Evolutionary conservation across 2,329 filamentous ascomycete genomes (phyloP), one percentile per base, ranked within the genome.

Genomic region (Paramyrothecium sp.): DNA sequence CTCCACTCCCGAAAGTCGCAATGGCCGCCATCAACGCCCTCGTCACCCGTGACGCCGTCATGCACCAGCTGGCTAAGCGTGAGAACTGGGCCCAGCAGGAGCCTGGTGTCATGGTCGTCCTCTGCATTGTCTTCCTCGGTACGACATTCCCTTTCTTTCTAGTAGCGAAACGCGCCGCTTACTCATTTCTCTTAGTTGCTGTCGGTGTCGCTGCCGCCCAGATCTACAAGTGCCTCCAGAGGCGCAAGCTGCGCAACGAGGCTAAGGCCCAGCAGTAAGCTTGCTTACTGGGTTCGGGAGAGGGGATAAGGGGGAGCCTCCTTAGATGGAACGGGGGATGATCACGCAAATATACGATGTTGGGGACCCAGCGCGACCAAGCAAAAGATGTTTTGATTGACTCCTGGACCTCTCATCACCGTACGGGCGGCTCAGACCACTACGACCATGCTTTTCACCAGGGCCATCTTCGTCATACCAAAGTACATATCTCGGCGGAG

Each of bases 21-120:
- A 78, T 78, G 75, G 73, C 75, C 65, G 73, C 71, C 66, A 74
- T 78, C 65, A 69, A 71, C 65, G 64, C 71, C 57, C 60, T 76
- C 60, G 70, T 72, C 60, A 64, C 66, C 66, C 75, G 74, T 65
- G 71, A 74, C 65, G 63, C 67, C 57, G 71, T 70, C 64, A 62
- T 73, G 52, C 61, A 70, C 69, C 69, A 75, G 65, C 67, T 78
- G 51, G 67, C 63, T 63, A 77, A 75, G 73, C 75, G 76, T 58
- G 57, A 71, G 60, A 78, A 71, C 71, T 78, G 74, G 73, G 66
- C 76, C 54, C 57, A 67, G 30, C 60, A 65, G 56, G 71, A 78
- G 54, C 67, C 68, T 54, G 76, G 76, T 65, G 73, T 76, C 62
- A 69, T 78, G 59, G 70, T 76, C 54, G 76, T 78, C 62, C 77